Conservation (phyloP, 495 filamentous ascomycete genomes). For the Penicilliopsis zonata region DNA sequence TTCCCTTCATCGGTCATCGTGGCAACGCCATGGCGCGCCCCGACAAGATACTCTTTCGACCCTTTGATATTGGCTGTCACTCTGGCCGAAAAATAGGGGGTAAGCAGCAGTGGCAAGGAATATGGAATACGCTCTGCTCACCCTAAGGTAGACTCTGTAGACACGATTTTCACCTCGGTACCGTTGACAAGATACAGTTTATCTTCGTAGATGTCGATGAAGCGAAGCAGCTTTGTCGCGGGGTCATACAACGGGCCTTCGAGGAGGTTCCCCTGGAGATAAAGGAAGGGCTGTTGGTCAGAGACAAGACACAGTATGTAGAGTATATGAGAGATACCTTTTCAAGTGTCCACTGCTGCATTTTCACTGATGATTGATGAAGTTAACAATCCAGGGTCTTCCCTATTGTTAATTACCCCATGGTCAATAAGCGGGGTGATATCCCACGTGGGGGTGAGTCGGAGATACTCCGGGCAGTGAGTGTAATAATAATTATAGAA, state of each 20-base stretch:
- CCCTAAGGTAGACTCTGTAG: constrained; percentile 48
- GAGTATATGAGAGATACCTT: constrained; percentile 1
- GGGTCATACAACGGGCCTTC: constrained; percentile 65
- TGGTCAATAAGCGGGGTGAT: too few species aligned
- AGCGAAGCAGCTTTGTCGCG: constrained; percentile 49
- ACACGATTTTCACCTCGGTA: constrained; percentile 38
- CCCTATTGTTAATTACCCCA: not conserved
- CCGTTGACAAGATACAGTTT: constrained; percentile 54
- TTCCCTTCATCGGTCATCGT: not conserved
- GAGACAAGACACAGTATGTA: not conserved
- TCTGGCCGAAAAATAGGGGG: not conserved
- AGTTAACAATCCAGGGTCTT: not conserved
- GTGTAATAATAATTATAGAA: too few species aligned
- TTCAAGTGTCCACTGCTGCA: constrained; percentile 6
- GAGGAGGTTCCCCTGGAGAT: constrained; percentile 51
- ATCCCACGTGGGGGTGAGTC: not conserved
- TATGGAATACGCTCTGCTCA: constrained; percentile 33
- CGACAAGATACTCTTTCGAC: constrained; percentile 21
- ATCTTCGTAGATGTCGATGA: constrained; percentile 64
- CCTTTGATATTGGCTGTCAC: constrained; percentile 3
- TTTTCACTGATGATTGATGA: not conserved
- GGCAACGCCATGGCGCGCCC: not conserved
- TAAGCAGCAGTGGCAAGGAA: not conserved
- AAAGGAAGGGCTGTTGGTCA: constrained; percentile 45
- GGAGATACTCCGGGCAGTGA: not conserved